Evolutionary conservation across 2,329 filamentous ascomycete species (phyloP), one percentile per base, ranked within the genome.

Genomic region (Calonectria montana): DNA sequence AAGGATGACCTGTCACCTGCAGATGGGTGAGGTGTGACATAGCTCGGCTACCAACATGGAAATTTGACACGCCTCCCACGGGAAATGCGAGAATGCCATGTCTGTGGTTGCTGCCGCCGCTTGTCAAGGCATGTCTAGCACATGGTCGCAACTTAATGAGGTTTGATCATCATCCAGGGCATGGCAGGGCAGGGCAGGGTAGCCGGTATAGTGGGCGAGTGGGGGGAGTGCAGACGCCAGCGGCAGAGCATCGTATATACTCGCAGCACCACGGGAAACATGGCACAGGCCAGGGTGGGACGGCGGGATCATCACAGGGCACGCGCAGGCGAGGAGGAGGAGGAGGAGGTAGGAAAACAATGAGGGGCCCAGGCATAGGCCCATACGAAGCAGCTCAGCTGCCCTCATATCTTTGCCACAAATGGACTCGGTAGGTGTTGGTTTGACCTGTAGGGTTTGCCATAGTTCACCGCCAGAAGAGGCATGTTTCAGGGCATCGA

Each of bases 401-500:
- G 50, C 10, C 8, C 18, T 16, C 29, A 12, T 23, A 21, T 7
- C 18, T 16, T 35, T 23, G 41, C 35, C 61, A 37, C 27, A 47
- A 35, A 41, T n/a, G 61, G 41, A 31, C 12, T 47, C 47, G n/a
- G 41, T 21, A 21, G 16, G 39, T n/a, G 25, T 18, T n/a, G 13
- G 27, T 27, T 25, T 29, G 59, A 47, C 18, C 41, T 12, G 27
- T 39, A 23, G 41, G 31, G 47, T 43, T 23, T 25, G 61, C 16
- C 12, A 65, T 27, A 29, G 29, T 41, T 39, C 45, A 53, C 45
- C 45, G 29, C 45, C 23, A 65, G 13, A 41, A 37, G 43, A 50
- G n/a, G 12, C 43, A 37, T 65, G 62, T 53, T 41, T 65, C 62
- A 65, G 21, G 53, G 43, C 47, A 65, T 55, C 63, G 47, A 65